A percentile compares a stretch with the other conserved stretches of the same genome.
phyloP scores from a whole-genome alignment of 2,329 filamentous ascomycete genomes.

The Aspergillus caelatus region DNA sequence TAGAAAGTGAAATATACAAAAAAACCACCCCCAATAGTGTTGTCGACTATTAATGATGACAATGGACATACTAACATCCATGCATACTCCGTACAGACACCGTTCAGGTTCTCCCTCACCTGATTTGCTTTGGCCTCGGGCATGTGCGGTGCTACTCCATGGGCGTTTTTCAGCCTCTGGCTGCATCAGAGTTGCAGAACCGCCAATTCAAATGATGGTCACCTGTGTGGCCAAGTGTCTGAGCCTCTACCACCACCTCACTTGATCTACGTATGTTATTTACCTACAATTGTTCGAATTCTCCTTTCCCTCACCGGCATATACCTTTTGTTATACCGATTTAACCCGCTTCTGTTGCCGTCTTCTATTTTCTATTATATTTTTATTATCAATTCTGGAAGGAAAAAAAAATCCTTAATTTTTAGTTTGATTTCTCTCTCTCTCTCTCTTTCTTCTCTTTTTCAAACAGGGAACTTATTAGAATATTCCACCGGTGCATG shows the following conservation, averaged over 20 bases:
- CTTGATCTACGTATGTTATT: conserved; percentile 1
- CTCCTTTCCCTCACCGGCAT: not conserved
- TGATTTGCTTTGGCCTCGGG: not conserved
- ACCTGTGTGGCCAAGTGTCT: conserved; percentile 13
- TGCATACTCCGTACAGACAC: not conserved
- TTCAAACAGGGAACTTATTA: not conserved
- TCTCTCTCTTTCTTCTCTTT: not conserved
- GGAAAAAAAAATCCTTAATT: not conserved
- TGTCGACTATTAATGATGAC: not conserved
- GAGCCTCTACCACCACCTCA: conserved; percentile 12
- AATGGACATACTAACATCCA: not conserved
- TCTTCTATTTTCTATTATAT: not conserved
- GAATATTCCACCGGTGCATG: conserved; percentile 5
- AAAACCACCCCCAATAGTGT: not conserved
- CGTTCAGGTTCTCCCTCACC: not conserved
- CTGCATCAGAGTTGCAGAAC: conserved; percentile 20
- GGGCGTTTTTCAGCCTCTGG: conserved; percentile 18
- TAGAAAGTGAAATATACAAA: not conserved
- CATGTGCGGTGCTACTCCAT: conserved; percentile 1
- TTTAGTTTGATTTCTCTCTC: not conserved
- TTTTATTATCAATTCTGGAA: not conserved
- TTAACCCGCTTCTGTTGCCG: not conserved
- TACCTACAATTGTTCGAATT: not conserved
- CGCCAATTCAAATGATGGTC: conserved; percentile 4
- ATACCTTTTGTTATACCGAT: not conserved